Percentiles rank a stretch among this genome's conserved stretches.
These are phyloP conservation scores for Suhomyces emberorum DNA, from an alignment of 805 yeast species.

Conservation along the genomic window DNA sequence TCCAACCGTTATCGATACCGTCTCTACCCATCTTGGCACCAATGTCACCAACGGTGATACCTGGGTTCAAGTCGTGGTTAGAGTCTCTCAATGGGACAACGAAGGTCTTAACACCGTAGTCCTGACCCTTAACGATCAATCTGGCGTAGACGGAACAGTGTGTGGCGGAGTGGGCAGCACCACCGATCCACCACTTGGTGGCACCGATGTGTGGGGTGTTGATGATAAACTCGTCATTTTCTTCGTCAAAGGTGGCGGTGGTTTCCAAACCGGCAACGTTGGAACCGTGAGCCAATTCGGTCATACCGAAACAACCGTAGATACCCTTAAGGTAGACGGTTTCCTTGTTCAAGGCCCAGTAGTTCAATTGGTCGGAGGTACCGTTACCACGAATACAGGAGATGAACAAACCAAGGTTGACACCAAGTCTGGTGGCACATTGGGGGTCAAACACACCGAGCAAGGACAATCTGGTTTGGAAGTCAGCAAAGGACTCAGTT, in stretches of 20 bases:
- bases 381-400: constrained; percentile 42
- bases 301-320: constrained; percentile 91
- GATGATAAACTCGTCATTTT: constrained; percentile 40
- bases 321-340: constrained; percentile 31
- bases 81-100: constrained; percentile 46
- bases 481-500: constrained; percentile 27
- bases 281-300: constrained; percentile 81
- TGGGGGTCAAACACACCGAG: constrained; percentile 38
- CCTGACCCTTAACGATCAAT: constrained; percentile 41
- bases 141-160: constrained; percentile 42
- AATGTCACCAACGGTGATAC: constrained; percentile 44
- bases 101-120: constrained; percentile 46
- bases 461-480: constrained; percentile 33
- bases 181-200: constrained; percentile 51
- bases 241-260: constrained; percentile 46
- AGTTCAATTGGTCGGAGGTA: constrained; percentile 35
- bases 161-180: constrained; percentile 48
- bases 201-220: constrained; percentile 49
- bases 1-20: constrained; percentile 50
- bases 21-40: constrained; percentile 50
- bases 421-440: constrained; percentile 35
- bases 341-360: constrained; percentile 36
- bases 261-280: constrained; percentile 93
- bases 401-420: constrained; percentile 39
- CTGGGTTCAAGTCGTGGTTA: constrained; percentile 41